Conservation (phyloP, 257 asterid genomes). For the Ballota nigra region DNA sequence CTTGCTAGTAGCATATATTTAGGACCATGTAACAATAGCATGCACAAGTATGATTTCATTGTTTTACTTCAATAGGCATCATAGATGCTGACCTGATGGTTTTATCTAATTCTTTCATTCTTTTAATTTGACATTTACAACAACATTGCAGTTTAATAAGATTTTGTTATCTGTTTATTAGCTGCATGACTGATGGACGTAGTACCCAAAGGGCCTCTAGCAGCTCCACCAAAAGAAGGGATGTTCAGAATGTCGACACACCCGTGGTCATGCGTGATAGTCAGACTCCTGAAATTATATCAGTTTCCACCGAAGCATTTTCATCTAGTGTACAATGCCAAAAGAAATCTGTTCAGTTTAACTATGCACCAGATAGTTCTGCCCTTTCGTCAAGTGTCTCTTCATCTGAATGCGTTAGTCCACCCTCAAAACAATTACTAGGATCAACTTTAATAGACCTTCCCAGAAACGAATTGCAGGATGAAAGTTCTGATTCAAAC, state of each 20-base stretch:
- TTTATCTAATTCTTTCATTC: not conserved
- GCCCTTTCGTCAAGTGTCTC: conserved; percentile 42
- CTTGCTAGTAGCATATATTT: not conserved
- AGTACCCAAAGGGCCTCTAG: conserved; percentile 28
- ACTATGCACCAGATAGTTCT: conserved; percentile 34
- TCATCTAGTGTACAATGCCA: conserved; percentile 32
- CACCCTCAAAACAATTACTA: conserved; percentile 30
- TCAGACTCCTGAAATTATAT: conserved; percentile 31
- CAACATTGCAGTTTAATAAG: conserved; percentile 8
- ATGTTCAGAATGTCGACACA: conserved; percentile 24
- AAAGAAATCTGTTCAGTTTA: conserved; percentile 47
- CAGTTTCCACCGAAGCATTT: conserved; percentile 29
- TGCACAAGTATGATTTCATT: not conserved
- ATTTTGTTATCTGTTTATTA: conserved; percentile 19
- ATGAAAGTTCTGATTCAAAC: conserved; percentile 35
- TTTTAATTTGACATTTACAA: not conserved
- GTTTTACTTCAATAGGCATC: not conserved
- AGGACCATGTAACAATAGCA: not conserved
- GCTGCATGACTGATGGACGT: conserved; percentile 57
- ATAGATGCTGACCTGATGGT: not conserved
- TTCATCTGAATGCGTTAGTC: conserved; percentile 44
- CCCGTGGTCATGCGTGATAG: conserved; percentile 17
- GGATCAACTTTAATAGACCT: conserved; percentile 31
- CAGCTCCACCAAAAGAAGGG: conserved; percentile 30
- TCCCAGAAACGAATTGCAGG: conserved; percentile 37